These are phyloP conservation scores for Pseudocohnilembus persalinus DNA, from an alignment of 169 alveolate species.

Conservation along the genomic window DNA sequence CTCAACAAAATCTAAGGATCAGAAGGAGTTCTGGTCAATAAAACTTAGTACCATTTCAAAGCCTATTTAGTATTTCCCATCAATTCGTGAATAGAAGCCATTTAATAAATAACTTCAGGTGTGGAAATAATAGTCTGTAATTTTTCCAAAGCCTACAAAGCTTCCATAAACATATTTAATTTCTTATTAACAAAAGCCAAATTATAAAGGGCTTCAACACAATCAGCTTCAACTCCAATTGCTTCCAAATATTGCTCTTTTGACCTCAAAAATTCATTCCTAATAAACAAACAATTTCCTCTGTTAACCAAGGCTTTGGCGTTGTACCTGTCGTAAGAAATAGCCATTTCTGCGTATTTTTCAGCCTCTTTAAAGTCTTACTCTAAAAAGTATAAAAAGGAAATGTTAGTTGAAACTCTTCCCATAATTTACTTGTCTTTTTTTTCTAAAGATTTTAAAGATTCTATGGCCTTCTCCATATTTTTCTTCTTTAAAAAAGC, in stretches of 20 bases:
- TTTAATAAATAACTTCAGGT: slow-evolving; percentile 88
- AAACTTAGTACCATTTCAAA: slow-evolving; percentile 85
- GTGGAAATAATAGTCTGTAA: slow-evolving; percentile 86
- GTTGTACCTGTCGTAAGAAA: slow-evolving; percentile 86
- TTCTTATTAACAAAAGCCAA: slow-evolving; percentile 86
- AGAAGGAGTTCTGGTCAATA: slow-evolving; percentile 86
- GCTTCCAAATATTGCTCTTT: slow-evolving; percentile 91
- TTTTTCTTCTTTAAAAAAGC: slow-evolving; percentile 81
- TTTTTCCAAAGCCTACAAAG: slow-evolving; percentile 87
- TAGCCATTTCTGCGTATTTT: slow-evolving; percentile 91
- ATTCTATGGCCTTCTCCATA: slow-evolving; percentile 84
- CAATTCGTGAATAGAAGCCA: slow-evolving; percentile 88
- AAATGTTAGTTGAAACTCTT: slow-evolving; percentile 89
- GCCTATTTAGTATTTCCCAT: slow-evolving; percentile 89
- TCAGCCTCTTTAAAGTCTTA: slow-evolving; percentile 88
- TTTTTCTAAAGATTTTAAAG: slow-evolving; percentile 88
- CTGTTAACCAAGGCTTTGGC: slow-evolving; percentile 91
- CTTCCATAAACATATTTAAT: slow-evolving; percentile 74
- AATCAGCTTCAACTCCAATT: slow-evolving; percentile 93
- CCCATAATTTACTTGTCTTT: slow-evolving; percentile 88
- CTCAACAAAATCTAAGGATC: slow-evolving; percentile 87
- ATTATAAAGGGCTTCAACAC: slow-evolving; percentile 93
- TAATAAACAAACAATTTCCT: slow-evolving; percentile 89
- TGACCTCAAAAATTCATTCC: slow-evolving; percentile 86
- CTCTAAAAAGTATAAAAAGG: slow-evolving; percentile 90